Base-by-base conservation (phyloP, 768 basidiomycete species). In the Hygrophoropsis aurantiaca region DNA sequence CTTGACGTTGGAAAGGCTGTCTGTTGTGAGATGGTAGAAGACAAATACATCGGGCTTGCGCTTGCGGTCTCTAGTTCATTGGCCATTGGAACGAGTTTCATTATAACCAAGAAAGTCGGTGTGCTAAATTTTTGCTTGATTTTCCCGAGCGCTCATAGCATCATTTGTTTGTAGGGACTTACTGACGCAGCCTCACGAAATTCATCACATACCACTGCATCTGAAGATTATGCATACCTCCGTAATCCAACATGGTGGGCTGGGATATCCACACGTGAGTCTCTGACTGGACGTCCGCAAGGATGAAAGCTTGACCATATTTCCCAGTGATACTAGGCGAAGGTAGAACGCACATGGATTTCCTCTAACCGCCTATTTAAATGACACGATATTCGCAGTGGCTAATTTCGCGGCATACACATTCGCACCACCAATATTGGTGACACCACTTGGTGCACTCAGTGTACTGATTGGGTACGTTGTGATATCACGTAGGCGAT, bases 181-280 rank as follows among this genome's bases (percentile, higher is more conserved):
- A 97, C 89, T 53, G 90, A 93, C 59, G 88, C 94, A 37, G 82
- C 83, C 3, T 74, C 80, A 52, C 72, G 76, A 52, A 73, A 71
- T 41, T 64, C 77, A 13, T 64, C 75, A 26, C 78, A 80, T 54
- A 58, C 52, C 41, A 68, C 76, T 40, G 85, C 88, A 36, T 88
- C 90, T 1, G 94, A 94, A 46, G 87, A 89, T 61, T 78, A 87
- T 55, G 70, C 87, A 9, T 99, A 98, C 65, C 73, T 99, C 40
- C 80, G 75, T 57, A 97, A 91, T 73, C 89, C 91, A 25, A 85
- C 93, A 53, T 99, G 95, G 95, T 99, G 95, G 95, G 85, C 85
- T 3, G 95, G 97, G 44, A 95, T 97, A 74, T 74, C 82, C 32
- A 94, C 89, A 11, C 75, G 95, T 97, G 64, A 69, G 93, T 82